A percentile compares a stretch with the other conserved stretches of the same genome.
Evolutionary conservation across 371 early-diverging fungal genomes (phyloP).

Genomic region (Thermomucor indicae-seudaticae): DNA sequence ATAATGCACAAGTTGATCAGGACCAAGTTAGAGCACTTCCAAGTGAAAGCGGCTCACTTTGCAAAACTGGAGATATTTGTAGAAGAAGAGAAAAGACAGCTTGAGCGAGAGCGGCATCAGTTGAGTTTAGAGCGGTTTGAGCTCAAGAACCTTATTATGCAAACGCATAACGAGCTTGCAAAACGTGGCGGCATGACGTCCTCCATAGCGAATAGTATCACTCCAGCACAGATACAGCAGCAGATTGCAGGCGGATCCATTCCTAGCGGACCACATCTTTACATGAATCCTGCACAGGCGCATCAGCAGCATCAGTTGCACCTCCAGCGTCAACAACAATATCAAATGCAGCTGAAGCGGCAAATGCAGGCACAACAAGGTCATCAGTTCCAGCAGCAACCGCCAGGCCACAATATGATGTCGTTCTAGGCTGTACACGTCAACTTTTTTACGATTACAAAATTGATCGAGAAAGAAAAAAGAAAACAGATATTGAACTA

Average conservation of each 20-base stretch:
- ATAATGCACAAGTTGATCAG: conserved; percentile 64
- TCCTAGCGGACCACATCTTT: conserved; percentile 6
- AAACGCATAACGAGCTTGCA: conserved; percentile 44
- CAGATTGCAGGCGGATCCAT: conserved; percentile 18
- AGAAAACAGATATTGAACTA: conserved; percentile 14
- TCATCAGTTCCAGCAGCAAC: conserved; percentile 9
- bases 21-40: conserved; percentile 71
- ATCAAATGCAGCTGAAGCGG: conserved; percentile 16
- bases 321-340: conserved; percentile 14
- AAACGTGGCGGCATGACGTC: conserved; percentile 20
- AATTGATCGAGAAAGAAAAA: conserved; percentile 3
- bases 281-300: conserved; percentile 9
- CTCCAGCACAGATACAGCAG: conserved; percentile 43
- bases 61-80: conserved; percentile 75
- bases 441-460: neutral
- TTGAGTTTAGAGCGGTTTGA: conserved; percentile 69
- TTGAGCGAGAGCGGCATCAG: conserved; percentile 81
- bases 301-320: conserved; percentile 8
- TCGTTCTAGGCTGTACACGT: conserved; percentile 9
- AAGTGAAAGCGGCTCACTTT: conserved; percentile 79
- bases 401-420: conserved; percentile 11
- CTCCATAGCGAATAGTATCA: conserved; percentile 28
- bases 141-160: conserved; percentile 44
- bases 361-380: conserved; percentile 17
- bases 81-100: conserved; percentile 66